Base-by-base conservation (phyloP, 1,284 basidiomycete genomes). In the Earliella scabrosa region DNA sequence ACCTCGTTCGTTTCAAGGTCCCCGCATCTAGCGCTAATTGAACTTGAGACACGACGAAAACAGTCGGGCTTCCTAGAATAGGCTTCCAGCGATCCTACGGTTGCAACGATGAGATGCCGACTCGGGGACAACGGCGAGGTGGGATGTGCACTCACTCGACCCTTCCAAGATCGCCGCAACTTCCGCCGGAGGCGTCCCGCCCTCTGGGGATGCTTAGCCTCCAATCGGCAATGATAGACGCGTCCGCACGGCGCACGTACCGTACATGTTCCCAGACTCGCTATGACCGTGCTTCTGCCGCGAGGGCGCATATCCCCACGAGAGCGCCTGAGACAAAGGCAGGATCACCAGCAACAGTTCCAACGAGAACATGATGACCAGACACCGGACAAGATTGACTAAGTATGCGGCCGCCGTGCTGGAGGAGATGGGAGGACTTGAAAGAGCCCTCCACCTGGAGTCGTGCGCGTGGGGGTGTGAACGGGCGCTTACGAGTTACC, bases 1-100 rank as follows among this genome's bases (percentile, higher is more conserved):
- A 77, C 73, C 66, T 88, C 86, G 50, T 82, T 70, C 73, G 83
- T 77, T 36, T 87, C 84, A 10, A 86, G 74, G 36, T 85, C 80
- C 18, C 73, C 74, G 52, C 88, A 90, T 24, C 69, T 77, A 21
- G 71, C 60, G 32, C 74, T 78, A 40, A 89, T 79, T 18, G 64
- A 61, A 18, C 66, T 70, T 23, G 83, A 77, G 14, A 80, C 82
- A 34, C 71, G 73, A 34, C 79, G 80, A 69, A 90, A 90, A 68
- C 88, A 90, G 63, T 90, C 88, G 0, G 84, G 79, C 64, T 76
- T 79, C 21, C 72, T 49, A 4, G 55, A 20, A 51, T 71, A 70
- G 14, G 50, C 40, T 4, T 66, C 60, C 23, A 69, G 50, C 10
- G 60, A 54, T 13, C 56, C 68, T 69, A 32, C 16, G 27, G 8